Evolutionary conservation across 345 rosid genomes (phyloP).

Genomic region (Hypericum perforatum): DNA sequence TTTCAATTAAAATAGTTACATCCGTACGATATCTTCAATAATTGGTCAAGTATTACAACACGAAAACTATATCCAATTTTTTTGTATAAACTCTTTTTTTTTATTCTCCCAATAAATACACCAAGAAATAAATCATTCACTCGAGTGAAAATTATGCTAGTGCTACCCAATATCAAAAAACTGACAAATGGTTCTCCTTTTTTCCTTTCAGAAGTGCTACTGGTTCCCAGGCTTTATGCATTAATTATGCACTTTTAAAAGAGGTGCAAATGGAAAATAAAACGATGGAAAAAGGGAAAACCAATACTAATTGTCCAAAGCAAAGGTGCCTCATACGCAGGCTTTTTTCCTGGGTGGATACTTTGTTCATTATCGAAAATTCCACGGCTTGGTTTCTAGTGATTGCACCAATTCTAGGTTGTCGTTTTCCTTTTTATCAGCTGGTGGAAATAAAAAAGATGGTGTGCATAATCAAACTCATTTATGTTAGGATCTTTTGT

Average conservation of each 20-base stretch:
- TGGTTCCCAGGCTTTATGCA: conserved; percentile 10
- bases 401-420: conserved; percentile 28
- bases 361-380: conserved; percentile 35
- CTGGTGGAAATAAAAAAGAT: neutral
- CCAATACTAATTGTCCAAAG: neutral
- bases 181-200: conserved; percentile 13
- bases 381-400: conserved; percentile 25
- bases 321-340: conserved; percentile 26
- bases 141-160: neutral
- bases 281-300: neutral
- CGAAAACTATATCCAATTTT: no score
- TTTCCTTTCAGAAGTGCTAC: conserved; percentile 10
- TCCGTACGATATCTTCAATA: no score
- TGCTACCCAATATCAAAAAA: conserved; percentile 4
- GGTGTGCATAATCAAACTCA: no score
- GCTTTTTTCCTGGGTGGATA: conserved; percentile 25
- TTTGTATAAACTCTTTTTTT: no score
- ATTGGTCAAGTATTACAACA: no score
- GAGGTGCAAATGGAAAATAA: neutral
- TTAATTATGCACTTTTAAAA: neutral
- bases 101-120: neutral
- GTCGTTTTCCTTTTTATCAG: conserved; percentile 21
- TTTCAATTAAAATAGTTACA: no score
- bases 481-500: no score
- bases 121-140: neutral